These are phyloP conservation scores for Trichoderma gracile DNA, from an alignment of 2,329 filamentous ascomycete genomes.

Conservation along the genomic window DNA sequence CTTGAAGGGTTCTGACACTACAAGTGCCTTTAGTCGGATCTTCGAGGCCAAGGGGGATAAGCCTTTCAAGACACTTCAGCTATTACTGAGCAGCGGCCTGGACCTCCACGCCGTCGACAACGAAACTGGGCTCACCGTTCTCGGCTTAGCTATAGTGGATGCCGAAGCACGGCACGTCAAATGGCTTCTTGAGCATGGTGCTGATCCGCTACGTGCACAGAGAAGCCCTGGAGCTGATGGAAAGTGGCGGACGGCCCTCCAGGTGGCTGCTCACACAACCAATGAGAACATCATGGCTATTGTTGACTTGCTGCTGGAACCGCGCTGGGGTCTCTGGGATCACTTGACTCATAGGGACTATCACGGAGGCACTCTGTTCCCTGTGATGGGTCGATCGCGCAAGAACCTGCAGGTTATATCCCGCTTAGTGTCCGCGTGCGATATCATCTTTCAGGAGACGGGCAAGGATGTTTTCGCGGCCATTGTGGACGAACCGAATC, in stretches of 20 bases:
- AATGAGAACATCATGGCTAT: slow-evolving; percentile 10
- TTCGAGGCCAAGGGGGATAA: slow-evolving; percentile 19
- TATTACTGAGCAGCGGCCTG: slow-evolving; percentile 29
- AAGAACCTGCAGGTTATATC: background rate
- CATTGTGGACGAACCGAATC: slow-evolving; percentile 23
- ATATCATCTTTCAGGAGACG: slow-evolving; percentile 25
- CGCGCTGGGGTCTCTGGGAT: slow-evolving; percentile 27
- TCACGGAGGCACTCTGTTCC: slow-evolving; percentile 26
- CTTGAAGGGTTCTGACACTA: slow-evolving; percentile 11
- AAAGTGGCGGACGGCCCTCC: slow-evolving; percentile 29
- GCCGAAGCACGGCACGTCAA: slow-evolving; percentile 27
- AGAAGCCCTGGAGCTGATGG: slow-evolving; percentile 10
- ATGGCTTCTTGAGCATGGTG: slow-evolving; percentile 31
- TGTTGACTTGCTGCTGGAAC: slow-evolving; percentile 28
- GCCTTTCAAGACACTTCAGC: slow-evolving; percentile 25
- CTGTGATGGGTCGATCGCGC: background rate
- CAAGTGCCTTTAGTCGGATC: slow-evolving; percentile 25
- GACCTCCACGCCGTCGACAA: slow-evolving; percentile 28
- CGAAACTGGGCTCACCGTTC: slow-evolving; percentile 27
- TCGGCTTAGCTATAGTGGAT: slow-evolving; percentile 28
- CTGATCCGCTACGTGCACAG: slow-evolving; percentile 29
- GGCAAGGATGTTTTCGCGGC: slow-evolving; percentile 28
- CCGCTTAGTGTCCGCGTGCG: slow-evolving; percentile 26
- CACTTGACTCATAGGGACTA: slow-evolving; percentile 29
- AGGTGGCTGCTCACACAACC: slow-evolving; percentile 10